Evolutionary conservation across 192 early-diverging fungal genomes (phyloP).

Genomic region (Chytriomyces confervae): DNA sequence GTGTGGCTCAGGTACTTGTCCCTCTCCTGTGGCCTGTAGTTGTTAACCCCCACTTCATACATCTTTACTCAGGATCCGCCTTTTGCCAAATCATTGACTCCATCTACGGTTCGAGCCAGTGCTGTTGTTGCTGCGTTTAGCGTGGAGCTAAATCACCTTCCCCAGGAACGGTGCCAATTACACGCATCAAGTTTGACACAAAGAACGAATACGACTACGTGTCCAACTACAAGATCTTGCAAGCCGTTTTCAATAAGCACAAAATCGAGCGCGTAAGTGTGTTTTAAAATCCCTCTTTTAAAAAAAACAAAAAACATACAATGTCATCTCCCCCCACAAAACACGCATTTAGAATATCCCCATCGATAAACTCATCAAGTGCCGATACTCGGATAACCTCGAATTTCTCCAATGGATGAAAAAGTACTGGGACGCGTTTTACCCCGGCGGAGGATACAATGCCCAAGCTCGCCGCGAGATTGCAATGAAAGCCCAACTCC

Average conservation of each 20-base stretch:
- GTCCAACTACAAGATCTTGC: constrained; percentile 87
- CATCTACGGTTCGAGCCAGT: constrained; percentile 59
- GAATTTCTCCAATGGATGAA: constrained; percentile 94
- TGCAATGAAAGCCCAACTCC: not conserved
- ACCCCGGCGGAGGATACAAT: constrained; percentile 75
- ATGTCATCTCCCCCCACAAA: not conserved
- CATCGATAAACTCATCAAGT: constrained; percentile 82
- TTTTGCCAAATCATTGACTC: constrained; percentile 77
- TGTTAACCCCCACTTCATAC: not conserved
- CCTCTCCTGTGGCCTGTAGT: not conserved
- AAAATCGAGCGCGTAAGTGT: constrained; percentile 75
- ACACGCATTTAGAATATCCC: constrained; percentile 65
- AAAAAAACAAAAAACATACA: not conserved
- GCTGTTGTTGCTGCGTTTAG: not conserved
- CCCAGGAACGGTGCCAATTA: constrained; percentile 68
- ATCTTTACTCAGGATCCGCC: constrained; percentile 58
- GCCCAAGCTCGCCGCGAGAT: constrained; percentile 64
- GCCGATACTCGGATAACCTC: constrained; percentile 91
- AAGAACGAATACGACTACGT: constrained; percentile 91
- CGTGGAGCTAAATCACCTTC: not conserved
- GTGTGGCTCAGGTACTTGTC: constrained; percentile 69
- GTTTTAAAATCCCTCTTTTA: not conserved
- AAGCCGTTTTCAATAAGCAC: constrained; percentile 76
- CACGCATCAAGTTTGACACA: constrained; percentile 83
- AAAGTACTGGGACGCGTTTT: constrained; percentile 83